Base-by-base conservation (phyloP, 2,329 filamentous ascomycete genomes). In the Amesomyces nigricolor region DNA sequence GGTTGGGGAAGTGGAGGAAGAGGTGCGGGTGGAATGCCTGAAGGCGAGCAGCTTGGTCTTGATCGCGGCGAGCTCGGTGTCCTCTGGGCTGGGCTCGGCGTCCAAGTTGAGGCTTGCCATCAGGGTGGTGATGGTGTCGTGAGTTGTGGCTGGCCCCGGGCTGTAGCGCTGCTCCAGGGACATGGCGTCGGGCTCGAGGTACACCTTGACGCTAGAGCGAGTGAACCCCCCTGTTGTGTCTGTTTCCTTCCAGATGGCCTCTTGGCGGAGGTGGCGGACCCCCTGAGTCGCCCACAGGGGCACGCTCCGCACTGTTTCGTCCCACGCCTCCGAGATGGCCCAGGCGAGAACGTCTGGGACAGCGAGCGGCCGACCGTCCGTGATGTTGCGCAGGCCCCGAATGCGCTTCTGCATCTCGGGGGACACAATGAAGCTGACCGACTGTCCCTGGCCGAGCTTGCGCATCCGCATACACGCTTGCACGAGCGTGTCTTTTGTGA, bases 391-490 rank as follows among this genome's bases (percentile, higher is more conserved):
- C 56, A 14, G 88, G 83, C 56, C 79, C 80, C 0, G 64, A 13
- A 62, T 56, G 3, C 56, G 54, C 43, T 50, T 67, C 10, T 78
- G 69, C 3, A 89, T 81, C 54, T 89, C 86, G 1, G 73, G 64
- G 0, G 82, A 76, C 0, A 83, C 68, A 52, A 77, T 81, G 50
- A 88, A 88, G 0, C 79, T 70, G 0, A 89, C 77, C 0, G 80
- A 82, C 61, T 91, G 86, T 0, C 85, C 85, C 2, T 80, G 70
- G 0, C 85, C 87, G 0, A 91, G 73, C 56, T 85, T 81, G 11
- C 86, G 69, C 79, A 90, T 83, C n/a, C 87, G 69, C 83, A 87
- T 88, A 56, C 84, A 87, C 0, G 84, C 85, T 77, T 91, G 87
- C 0, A 85, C 80, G 0, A 89, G 65, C 11, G 78, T 72, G 57